These are phyloP conservation scores for Acanthamoeba castellanii DNA, from an alignment of 208 protist genomes.

Conservation along the genomic window DNA sequence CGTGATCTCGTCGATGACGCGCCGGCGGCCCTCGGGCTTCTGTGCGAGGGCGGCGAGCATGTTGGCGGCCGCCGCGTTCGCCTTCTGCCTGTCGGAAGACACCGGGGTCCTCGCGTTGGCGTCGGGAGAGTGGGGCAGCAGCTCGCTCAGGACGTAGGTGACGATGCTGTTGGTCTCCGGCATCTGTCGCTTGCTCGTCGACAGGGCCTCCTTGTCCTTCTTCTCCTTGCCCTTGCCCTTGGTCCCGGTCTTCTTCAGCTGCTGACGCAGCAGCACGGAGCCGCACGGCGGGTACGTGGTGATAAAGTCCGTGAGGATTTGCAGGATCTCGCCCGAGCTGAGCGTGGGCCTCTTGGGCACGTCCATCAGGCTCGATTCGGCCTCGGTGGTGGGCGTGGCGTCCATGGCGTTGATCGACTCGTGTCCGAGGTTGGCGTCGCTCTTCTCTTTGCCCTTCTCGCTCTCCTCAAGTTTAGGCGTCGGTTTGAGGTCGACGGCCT, in stretches of 20 bases:
- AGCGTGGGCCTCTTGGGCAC: constrained; percentile 54
- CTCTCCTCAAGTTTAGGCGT: neutral
- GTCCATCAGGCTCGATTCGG: neutral
- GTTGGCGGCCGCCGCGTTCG: neutral
- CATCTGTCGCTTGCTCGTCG: neutral
- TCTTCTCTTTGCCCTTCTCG: constrained; percentile 52
- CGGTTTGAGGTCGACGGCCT: neutral
- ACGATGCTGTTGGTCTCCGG: constrained; percentile 59
- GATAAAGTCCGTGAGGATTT: constrained; percentile 62
- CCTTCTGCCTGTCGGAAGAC: neutral
- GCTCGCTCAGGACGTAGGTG: constrained; percentile 53
- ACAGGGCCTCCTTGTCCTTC: constrained; percentile 42
- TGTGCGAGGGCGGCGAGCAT: constrained; percentile 63
- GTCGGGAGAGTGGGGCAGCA: neutral
- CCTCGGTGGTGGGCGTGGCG: neutral
- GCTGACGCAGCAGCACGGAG: constrained; percentile 56
- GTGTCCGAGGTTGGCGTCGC: neutral
- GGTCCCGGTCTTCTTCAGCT: neutral
- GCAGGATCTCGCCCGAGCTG: constrained; percentile 50
- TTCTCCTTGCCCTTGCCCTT: constrained; percentile 69
- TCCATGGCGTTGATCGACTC: neutral
- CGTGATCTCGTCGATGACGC: constrained; percentile 67
- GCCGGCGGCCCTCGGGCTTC: constrained; percentile 47
- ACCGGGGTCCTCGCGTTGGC: neutral
- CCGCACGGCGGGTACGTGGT: constrained; percentile 62